Base-by-base conservation (phyloP, 2,329 filamentous ascomycete species). In the Pseudogymnoascus sp. region DNA sequence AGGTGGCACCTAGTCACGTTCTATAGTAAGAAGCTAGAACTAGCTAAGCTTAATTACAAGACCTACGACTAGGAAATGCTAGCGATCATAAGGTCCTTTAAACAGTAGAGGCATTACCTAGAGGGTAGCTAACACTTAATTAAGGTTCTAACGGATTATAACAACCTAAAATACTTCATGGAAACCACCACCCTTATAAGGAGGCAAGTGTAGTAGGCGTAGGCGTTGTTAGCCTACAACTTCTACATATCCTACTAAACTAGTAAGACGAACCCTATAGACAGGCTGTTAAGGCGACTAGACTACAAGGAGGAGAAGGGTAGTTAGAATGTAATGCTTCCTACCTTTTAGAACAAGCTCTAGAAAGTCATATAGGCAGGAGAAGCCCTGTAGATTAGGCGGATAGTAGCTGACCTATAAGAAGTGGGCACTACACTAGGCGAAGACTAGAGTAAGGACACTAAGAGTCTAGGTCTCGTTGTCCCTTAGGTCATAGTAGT, bases 1-100 rank as follows among this genome's bases (percentile, higher is more conserved):
- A 8, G 8, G 14, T 37, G 12, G 25, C 40, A 65, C 2, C 70
- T 63, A n/a, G n/a, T n/a, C n/a, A n/a, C n/a, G n/a, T n/a, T n/a
- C n/a, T n/a, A n/a, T n/a, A n/a, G n/a, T n/a, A n/a, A n/a, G n/a
- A n/a, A n/a, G n/a, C n/a, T n/a, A n/a, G n/a, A n/a, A n/a, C n/a
- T n/a, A n/a, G n/a, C n/a, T n/a, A n/a, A n/a, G n/a, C n/a, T n/a
- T n/a, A n/a, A n/a, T n/a, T n/a, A n/a, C n/a, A n/a, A n/a, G 16
- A 71, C 71, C n/a, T 65, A 75, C 53, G 63, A 75, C 59, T 70
- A 74, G 60, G 71, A 74, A 63, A 66, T 75, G 0, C 60, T 74
- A 1, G 70, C 69, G 1, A 73, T 75, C 28, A 59, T 75, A 1
- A 36, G 40, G 31, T 63, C 59, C 2, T 59, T 69, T 1, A 21